phyloP scores from a whole-genome alignment of 2,329 filamentous ascomycete genomes.

The Coniochaeta ligniaria region DNA sequence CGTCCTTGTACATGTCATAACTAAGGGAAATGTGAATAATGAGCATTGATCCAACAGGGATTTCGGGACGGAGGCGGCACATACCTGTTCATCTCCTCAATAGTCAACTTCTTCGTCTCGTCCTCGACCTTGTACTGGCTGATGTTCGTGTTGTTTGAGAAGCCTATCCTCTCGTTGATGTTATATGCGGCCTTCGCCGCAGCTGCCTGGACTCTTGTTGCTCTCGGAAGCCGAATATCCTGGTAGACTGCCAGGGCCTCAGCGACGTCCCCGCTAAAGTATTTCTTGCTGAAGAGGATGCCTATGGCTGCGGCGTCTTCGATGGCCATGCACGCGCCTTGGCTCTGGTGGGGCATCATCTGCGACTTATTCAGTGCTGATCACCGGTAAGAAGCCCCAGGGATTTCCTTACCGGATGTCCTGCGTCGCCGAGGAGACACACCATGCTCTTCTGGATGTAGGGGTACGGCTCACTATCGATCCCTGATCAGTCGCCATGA shows the following conservation, averaged over 20 bases:
- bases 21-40: constrained; percentile 17
- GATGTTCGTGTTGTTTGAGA: constrained; percentile 51
- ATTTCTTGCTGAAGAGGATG: constrained; percentile 45
- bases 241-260: constrained; percentile 43
- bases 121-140: constrained; percentile 55
- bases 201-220: constrained; percentile 48
- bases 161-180: constrained; percentile 58
- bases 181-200: constrained; percentile 52
- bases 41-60: not conserved
- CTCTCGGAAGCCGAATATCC: constrained; percentile 45
- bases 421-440: constrained; percentile 59
- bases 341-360: constrained; percentile 64
- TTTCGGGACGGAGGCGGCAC: constrained; percentile 15
- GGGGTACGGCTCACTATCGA: constrained; percentile 42
- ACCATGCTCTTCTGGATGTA: constrained; percentile 43
- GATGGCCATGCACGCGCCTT: constrained; percentile 63
- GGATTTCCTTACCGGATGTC: constrained; percentile 44
- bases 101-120: constrained; percentile 54
- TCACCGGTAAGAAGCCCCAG: not conserved
- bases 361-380: constrained; percentile 5
- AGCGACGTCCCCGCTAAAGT: constrained; percentile 38
- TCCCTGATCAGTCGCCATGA: constrained; percentile 2
- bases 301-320: constrained; percentile 59
- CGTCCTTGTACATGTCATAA: constrained; percentile 52
- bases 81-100: constrained; percentile 62